phyloP scores from a whole-genome alignment of 768 basidiomycete species.

The Tephrocybe sp. region DNA sequence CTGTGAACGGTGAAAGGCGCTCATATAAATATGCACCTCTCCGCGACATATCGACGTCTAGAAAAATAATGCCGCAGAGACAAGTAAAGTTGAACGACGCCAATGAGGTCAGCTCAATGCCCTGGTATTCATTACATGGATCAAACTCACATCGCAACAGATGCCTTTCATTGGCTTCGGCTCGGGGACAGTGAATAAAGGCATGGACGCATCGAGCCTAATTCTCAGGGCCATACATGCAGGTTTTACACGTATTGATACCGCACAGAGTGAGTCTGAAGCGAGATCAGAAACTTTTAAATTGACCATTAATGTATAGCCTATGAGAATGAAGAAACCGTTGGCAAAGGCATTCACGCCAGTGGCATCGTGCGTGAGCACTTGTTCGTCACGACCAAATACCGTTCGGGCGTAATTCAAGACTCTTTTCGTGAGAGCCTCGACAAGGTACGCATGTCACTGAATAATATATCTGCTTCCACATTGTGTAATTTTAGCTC shows the following conservation, averaged over 20 bases:
- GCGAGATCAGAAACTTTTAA: background rate
- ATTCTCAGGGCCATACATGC: constrained; percentile 16
- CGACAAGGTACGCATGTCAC: constrained; percentile 34
- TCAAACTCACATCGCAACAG: background rate
- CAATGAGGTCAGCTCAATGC: constrained; percentile 4
- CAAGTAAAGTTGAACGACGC: constrained; percentile 16
- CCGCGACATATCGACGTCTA: too few species aligned
- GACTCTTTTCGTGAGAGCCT: constrained; percentile 48
- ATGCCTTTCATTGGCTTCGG: constrained; percentile 19
- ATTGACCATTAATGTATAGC: constrained; percentile 19
- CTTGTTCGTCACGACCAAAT: constrained; percentile 60
- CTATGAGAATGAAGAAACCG: constrained; percentile 36
- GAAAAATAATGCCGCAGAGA: too few species aligned
- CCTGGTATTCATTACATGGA: background rate
- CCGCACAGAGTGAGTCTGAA: constrained; percentile 20
- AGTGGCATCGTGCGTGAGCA: constrained; percentile 45
- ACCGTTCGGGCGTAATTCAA: constrained; percentile 36
- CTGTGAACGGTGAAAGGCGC: too few species aligned
- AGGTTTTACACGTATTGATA: constrained; percentile 22
- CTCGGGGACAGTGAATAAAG: constrained; percentile 10
- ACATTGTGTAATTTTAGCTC: constrained; percentile 39
- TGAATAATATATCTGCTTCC: background rate
- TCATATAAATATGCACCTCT: too few species aligned
- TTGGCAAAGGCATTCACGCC: constrained; percentile 43
- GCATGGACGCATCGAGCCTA: constrained; percentile 10